These are phyloP conservation scores for Phyllostachys edulis DNA, from an alignment of 176 grass and related monocot species.

Conservation along the genomic window DNA sequence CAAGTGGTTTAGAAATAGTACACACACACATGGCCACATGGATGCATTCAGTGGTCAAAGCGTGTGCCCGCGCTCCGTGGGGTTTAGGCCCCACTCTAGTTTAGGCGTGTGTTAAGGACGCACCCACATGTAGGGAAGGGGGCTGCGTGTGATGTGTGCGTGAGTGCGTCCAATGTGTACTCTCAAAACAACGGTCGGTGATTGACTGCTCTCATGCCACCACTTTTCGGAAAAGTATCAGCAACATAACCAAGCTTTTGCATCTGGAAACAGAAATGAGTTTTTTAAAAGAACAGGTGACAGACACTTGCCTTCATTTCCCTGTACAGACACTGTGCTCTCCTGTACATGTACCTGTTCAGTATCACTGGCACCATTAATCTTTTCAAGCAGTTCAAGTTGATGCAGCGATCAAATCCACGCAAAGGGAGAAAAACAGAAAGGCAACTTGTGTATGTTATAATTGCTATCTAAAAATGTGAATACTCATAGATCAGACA, in stretches of 20 bases:
- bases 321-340: slow-evolving; percentile 97
- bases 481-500: background rate
- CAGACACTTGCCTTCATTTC: slow-evolving; percentile 86
- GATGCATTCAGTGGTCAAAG: no score
- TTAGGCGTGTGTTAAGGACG: no score
- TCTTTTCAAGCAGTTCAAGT: background rate
- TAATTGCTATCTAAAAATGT: background rate
- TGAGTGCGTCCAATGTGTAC: no score
- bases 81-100: no score
- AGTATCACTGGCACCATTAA: background rate
- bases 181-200: no score
- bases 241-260: background rate
- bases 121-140: no score
- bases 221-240: background rate
- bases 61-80: no score
- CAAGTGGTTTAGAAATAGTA: no score
- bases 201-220: background rate
- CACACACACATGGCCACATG: no score
- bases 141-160: no score
- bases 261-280: background rate
- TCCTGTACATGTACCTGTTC: slow-evolving; percentile 90
- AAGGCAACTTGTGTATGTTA: background rate
- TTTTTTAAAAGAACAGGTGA: background rate
- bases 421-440: background rate
- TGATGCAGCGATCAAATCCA: background rate